These are phyloP conservation scores for Suhomyces anneliseae DNA, from an alignment of 1,139 yeast genomes.

Conservation along the genomic window DNA sequence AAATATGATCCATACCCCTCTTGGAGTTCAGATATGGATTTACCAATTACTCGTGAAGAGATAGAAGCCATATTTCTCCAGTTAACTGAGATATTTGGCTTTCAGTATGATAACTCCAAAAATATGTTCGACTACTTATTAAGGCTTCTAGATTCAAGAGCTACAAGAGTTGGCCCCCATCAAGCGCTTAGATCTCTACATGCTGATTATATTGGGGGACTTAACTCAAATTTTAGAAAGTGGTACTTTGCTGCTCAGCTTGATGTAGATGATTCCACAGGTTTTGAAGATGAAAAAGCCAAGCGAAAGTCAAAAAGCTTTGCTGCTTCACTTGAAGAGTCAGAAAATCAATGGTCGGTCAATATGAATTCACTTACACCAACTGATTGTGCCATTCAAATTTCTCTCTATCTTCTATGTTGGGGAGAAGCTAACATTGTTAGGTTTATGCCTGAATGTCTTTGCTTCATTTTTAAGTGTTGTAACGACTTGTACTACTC, in stretches of 20 bases:
- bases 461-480: slow-evolving; percentile 78
- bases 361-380: slow-evolving; percentile 58
- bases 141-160: slow-evolving; percentile 64
- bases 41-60: slow-evolving; percentile 18
- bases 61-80: slow-evolving; percentile 22
- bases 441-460: slow-evolving; percentile 82
- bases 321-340: slow-evolving; percentile 63
- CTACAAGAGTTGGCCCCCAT: slow-evolving; percentile 57
- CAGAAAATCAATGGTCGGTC: slow-evolving; percentile 73
- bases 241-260: slow-evolving; percentile 96
- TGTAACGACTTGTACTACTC: slow-evolving; percentile 67
- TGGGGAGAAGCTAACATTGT: slow-evolving; percentile 93
- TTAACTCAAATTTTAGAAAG: slow-evolving; percentile 84
- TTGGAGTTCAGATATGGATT: slow-evolving; percentile 43
- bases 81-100: slow-evolving; percentile 57
- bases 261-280: slow-evolving; percentile 80
- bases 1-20: slow-evolving; percentile 58
- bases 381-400: slow-evolving; percentile 59
- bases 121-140: slow-evolving; percentile 67
- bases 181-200: slow-evolving; percentile 61
- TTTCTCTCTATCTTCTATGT: slow-evolving; percentile 67
- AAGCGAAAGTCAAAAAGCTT: slow-evolving; percentile 29
- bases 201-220: slow-evolving; percentile 86
- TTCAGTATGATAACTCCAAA: slow-evolving; percentile 59
- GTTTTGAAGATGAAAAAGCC: slow-evolving; percentile 67